Conservation (phyloP, 768 basidiomycete genomes). For the Hygrocybe coccinea region DNA sequence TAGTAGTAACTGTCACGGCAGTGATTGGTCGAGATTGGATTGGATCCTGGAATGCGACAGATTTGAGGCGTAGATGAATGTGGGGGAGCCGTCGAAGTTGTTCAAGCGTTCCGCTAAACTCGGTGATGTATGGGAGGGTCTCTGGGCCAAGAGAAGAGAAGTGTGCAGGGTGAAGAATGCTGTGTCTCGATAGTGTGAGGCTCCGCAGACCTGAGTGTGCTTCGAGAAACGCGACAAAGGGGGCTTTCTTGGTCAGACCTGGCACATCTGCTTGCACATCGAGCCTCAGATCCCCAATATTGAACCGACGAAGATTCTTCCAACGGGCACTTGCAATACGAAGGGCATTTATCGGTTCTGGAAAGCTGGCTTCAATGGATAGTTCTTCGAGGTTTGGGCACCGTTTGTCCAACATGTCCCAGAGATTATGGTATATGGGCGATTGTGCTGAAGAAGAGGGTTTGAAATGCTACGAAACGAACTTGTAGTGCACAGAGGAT, state of each 20-base stretch:
- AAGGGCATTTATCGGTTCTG: constrained; percentile 52
- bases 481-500: neutral
- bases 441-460: constrained; percentile 38
- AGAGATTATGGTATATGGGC: constrained; percentile 49
- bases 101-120: constrained; percentile 62
- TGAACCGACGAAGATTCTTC: constrained; percentile 57
- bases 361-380: constrained; percentile 48
- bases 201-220: constrained; percentile 51
- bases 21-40: constrained; percentile 65
- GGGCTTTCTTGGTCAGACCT: constrained; percentile 43
- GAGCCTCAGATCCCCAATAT: constrained; percentile 61
- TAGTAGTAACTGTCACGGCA: constrained; percentile 51
- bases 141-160: constrained; percentile 44
- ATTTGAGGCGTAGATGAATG: constrained; percentile 45
- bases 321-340: constrained; percentile 57
- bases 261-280: constrained; percentile 44
- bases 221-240: constrained; percentile 66
- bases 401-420: constrained; percentile 64
- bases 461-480: neutral
- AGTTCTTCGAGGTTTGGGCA: constrained; percentile 67
- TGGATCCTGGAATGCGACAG: constrained; percentile 60
- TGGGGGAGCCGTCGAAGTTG: constrained; percentile 61
- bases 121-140: constrained; percentile 46
- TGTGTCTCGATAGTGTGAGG: constrained; percentile 49
- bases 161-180: constrained; percentile 50